Conservation (phyloP, 208 protist genomes). For the Novymonas esmeraldas region DNA sequence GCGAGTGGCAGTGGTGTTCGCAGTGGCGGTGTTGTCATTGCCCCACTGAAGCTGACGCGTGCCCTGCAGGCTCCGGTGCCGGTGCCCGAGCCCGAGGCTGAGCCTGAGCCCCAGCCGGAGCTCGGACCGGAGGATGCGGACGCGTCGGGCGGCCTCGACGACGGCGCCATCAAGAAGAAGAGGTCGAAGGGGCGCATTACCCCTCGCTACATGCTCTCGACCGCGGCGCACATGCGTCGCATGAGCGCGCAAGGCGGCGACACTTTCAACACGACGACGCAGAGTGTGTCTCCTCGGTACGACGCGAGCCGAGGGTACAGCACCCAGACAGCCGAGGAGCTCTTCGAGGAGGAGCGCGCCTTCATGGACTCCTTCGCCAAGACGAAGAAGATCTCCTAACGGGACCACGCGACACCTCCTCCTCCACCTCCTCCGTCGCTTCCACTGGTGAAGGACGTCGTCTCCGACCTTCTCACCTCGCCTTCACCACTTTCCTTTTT, state of each 20-base stretch:
- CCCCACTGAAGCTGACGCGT: no score
- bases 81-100: no score
- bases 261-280: not conserved
- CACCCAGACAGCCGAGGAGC: conserved; percentile 38
- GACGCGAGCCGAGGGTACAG: conserved; percentile 19
- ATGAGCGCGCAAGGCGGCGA: conserved; percentile 1
- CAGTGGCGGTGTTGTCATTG: no score
- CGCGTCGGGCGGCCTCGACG: not conserved
- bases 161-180: conserved; percentile 2
- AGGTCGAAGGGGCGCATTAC: conserved; percentile 15
- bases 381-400: conserved; percentile 13
- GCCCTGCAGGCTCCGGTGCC: no score
- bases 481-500: not conserved
- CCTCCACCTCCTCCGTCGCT: not conserved
- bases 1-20: no score
- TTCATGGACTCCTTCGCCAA: conserved; percentile 61
- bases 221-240: conserved; percentile 32
- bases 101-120: not conserved
- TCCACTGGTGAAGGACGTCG: no score
- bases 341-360: conserved; percentile 46
- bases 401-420: not conserved
- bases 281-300: conserved; percentile 1
- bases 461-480: not conserved
- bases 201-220: conserved; percentile 51
- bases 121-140: not conserved